Percentiles rank a stretch among this genome's conserved stretches.
These are phyloP conservation scores for Penicillium sp. DNA, from an alignment of 2,329 filamentous ascomycete species.

Conservation along the genomic window DNA sequence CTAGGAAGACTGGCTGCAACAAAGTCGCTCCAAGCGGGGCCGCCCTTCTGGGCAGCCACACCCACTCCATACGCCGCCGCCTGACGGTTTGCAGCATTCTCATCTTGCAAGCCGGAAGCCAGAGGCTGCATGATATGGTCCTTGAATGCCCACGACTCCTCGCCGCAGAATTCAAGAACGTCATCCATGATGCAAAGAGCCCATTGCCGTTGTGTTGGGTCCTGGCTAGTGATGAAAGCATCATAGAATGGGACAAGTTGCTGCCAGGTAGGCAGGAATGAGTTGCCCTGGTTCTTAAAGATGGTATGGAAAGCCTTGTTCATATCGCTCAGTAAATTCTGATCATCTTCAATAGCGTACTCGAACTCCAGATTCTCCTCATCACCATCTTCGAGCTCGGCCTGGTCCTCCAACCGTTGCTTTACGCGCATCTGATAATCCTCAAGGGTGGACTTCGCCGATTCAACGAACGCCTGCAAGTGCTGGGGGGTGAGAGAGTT, in stretches of 20 bases:
- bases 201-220: slow-evolving; percentile 95
- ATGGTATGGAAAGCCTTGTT: slow-evolving; percentile 99
- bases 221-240: slow-evolving; percentile 73
- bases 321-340: slow-evolving; percentile 96
- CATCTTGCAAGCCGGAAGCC: slow-evolving; percentile 79
- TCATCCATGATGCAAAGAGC: slow-evolving; percentile 99
- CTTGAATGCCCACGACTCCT: slow-evolving; percentile 82
- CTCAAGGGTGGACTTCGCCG: slow-evolving; percentile 78
- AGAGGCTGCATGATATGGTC: slow-evolving; percentile 84
- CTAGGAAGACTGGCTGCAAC: slow-evolving; percentile 74
- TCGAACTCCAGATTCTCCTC: slow-evolving; percentile 84
- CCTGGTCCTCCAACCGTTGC: slow-evolving; percentile 78
- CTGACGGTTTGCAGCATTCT: slow-evolving; percentile 87
- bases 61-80: slow-evolving; percentile 95
- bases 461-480: slow-evolving; percentile 84
- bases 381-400: slow-evolving; percentile 81
- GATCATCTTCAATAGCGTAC: slow-evolving; percentile 94
- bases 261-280: slow-evolving; percentile 87
- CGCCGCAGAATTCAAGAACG: slow-evolving; percentile 93
- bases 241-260: slow-evolving; percentile 81
- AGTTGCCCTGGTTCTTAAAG: slow-evolving; percentile 89
- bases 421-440: slow-evolving; percentile 89
- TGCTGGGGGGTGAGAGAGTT: slow-evolving; percentile 74
- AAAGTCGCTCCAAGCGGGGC: slow-evolving; percentile 82
- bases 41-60: slow-evolving; percentile 90